Evolutionary conservation across 257 asterid genomes (phyloP).

Genomic region (Solanum pinnatisectum): DNA sequence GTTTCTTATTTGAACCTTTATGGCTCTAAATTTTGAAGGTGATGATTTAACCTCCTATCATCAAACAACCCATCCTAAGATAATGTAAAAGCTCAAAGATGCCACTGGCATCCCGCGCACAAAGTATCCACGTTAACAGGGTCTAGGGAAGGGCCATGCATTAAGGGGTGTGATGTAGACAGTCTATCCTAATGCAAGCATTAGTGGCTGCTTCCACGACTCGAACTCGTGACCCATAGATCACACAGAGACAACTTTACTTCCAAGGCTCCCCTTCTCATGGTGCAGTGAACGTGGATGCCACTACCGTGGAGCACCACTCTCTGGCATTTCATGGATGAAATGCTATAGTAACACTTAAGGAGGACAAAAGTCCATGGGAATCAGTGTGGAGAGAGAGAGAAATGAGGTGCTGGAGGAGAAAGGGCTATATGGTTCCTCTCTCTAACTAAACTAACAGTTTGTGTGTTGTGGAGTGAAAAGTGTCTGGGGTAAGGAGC

Average conservation of each 20-base stretch:
- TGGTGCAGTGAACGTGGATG: neutral
- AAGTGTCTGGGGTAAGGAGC: neutral
- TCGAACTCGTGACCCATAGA: neutral
- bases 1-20: neutral
- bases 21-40: neutral
- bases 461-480: neutral
- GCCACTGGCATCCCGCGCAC: neutral
- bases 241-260: neutral
- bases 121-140: neutral
- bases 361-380: neutral
- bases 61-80: neutral
- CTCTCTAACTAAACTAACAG: neutral
- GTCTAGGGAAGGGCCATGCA: neutral
- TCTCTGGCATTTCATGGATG: neutral
- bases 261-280: neutral
- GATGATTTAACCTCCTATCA: neutral
- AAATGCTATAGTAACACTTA: neutral
- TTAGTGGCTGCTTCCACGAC: neutral
- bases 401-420: neutral
- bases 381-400: neutral
- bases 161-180: neutral
- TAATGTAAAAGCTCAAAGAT: neutral
- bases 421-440: neutral
- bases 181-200: neutral
- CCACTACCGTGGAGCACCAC: neutral